Evolutionary conservation across 805 yeast genomes (phyloP).

Genomic region (Myxozyma kluyveri): DNA sequence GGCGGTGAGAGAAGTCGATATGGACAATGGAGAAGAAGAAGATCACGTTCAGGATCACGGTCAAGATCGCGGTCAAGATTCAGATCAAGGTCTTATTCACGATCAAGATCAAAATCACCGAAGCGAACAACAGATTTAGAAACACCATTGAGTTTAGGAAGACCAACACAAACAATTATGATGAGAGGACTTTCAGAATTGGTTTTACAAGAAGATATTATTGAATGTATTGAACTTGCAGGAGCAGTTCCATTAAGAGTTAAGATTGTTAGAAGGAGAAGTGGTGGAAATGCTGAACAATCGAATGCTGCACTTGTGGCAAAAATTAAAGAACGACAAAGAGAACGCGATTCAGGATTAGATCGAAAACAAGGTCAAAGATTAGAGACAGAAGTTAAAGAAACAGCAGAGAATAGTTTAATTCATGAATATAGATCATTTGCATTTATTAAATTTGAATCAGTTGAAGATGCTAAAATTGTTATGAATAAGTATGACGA

Average conservation of each 20-base stretch:
- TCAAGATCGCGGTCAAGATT: conserved; percentile 6
- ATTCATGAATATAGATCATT: conserved; percentile 15
- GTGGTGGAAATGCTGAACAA: too few species aligned
- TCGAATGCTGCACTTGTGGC: too few species aligned
- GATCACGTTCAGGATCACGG: conserved; percentile 3
- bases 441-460: conserved; percentile 16
- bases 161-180: conserved; percentile 1
- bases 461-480: conserved; percentile 5
- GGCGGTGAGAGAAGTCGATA: too few species aligned
- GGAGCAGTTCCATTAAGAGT: background rate
- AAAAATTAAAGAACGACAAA: conserved; percentile 1
- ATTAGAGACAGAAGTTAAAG: conserved; percentile 22
- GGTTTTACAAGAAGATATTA: background rate
- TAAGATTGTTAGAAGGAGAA: background rate
- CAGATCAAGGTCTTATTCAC: conserved; percentile 2
- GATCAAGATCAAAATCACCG: background rate
- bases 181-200: conserved; percentile 2
- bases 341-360: background rate
- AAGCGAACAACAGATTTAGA: too few species aligned
- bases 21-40: background rate
- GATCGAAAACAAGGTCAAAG: conserved; percentile 8
- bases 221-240: background rate
- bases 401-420: background rate
- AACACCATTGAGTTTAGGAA: conserved; percentile 1
- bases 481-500: background rate